Base-by-base conservation (phyloP, 2,329 filamentous ascomycete species). In the Phaeosphaeria sp. region DNA sequence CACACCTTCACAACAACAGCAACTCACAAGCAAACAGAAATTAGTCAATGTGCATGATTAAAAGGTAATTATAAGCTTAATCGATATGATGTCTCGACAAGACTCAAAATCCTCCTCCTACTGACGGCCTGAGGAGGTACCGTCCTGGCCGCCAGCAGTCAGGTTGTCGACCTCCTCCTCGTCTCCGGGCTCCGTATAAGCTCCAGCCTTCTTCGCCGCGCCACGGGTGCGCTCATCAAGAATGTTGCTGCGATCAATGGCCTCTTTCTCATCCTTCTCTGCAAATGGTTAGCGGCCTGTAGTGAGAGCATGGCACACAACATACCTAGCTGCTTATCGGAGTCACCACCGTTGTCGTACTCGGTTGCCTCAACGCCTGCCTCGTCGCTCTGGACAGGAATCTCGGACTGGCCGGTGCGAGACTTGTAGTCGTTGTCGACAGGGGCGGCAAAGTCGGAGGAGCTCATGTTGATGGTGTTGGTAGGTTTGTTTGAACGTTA, bases 141-240 rank as follows among this genome's bases (percentile, higher is more conserved):
- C 75, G 56, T 79, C 73, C 7, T 74, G 63, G 0, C 67, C 60
- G 4, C 67, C 71, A n/a, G 77, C 69, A 40, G 79, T 65, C 25
- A 72, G 64, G 68, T 83, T 81, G 58, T 83, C 80, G 49, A 81
- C 63, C 17, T 78, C 74, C 71, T 84, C 82, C 54, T 84, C 81
- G 62, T 84, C 83, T 27, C 80, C 80, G n/a, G 82, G 83, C 76
- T 85, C 82, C 1, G 68, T 61, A 63, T 84, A 84, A 0, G 75
- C 74, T 18, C 82, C 81, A 36, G 72, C 59, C 42, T 73, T 36
- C 74, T 82, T 82, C 0, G 79, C 68, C 0, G 80, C 82, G 54
- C 82, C 81, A 18, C 82, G 76, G 7, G 82, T 84, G 27, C 81
- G 79, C 24, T 71, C 73, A 3, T 79, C 74, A 6, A 84, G 64